A percentile compares a stretch with the other conserved stretches of the same genome.
phyloP scores from a whole-genome alignment of 768 basidiomycete species.

The Suillus hirtellus region DNA sequence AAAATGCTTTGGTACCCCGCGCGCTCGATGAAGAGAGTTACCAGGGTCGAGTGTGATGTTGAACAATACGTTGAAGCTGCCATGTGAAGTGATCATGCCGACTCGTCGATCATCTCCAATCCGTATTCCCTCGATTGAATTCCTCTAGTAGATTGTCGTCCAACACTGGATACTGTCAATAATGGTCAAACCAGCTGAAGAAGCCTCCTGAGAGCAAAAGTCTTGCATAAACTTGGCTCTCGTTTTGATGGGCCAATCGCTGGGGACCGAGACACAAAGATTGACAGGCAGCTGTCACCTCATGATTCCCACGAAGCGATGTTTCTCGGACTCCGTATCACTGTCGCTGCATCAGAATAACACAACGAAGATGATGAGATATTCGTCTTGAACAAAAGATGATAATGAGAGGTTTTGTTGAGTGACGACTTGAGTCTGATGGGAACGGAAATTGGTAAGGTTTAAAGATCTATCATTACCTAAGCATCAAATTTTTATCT shows the following conservation, averaged over 20 bases:
- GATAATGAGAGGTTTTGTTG: too few relatives aligned
- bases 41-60: constrained; percentile 36
- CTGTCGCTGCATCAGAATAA: not conserved
- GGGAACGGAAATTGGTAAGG: not conserved
- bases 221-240: constrained; percentile 25
- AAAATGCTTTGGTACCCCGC: constrained; percentile 33
- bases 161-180: constrained; percentile 38
- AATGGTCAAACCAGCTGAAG: constrained; percentile 30
- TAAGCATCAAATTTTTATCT: constrained; percentile 2
- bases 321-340: not conserved
- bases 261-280: too few relatives aligned
- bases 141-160: constrained; percentile 15
- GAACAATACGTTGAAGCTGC: constrained; percentile 37
- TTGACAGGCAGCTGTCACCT: too few relatives aligned
- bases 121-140: not conserved
- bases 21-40: constrained; percentile 30
- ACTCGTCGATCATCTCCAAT: constrained; percentile 32
- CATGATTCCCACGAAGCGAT: not conserved
- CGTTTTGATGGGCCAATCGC: not conserved
- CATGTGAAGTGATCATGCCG: constrained; percentile 36
- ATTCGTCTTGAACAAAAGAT: not conserved
- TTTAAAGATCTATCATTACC: not conserved
- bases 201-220: constrained; percentile 22
- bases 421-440: not conserved
- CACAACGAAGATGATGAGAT: not conserved